Percentiles rank a stretch among this genome's conserved stretches.
These are phyloP conservation scores for Solanum appendiculatum DNA, from an alignment of 257 asterid species.

Conservation along the genomic window DNA sequence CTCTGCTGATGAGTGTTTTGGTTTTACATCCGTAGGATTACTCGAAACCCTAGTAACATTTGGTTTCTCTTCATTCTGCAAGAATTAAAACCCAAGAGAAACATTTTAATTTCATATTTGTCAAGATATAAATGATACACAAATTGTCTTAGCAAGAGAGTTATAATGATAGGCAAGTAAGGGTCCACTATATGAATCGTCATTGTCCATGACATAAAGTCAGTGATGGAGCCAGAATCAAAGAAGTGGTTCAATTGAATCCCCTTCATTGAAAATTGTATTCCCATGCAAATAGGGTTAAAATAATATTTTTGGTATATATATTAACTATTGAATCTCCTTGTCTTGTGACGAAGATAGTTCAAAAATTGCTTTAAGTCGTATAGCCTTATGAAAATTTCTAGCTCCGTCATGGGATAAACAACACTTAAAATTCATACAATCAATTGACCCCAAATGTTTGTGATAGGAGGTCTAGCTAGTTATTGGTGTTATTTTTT, in stretches of 20 bases:
- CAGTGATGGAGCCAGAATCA: neutral
- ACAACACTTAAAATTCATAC: neutral
- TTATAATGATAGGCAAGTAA: neutral
- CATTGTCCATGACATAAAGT: neutral
- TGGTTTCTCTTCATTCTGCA: conserved; percentile 21
- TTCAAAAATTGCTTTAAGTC: neutral
- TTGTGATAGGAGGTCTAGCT: neutral
- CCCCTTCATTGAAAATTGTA: neutral
- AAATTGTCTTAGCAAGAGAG: neutral
- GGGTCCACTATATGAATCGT: neutral
- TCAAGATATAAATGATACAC: neutral
- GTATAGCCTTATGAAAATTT: neutral
- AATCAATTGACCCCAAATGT: neutral
- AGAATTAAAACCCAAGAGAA: no score
- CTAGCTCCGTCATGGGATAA: neutral
- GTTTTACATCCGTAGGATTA: conserved; percentile 2
- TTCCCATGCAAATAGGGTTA: neutral
- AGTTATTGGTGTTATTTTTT: no score
- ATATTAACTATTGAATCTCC: neutral
- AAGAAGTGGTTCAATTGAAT: neutral
- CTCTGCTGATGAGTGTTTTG: neutral
- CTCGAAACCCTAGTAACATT: conserved; percentile 25
- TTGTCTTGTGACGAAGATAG: neutral
- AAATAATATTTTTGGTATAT: neutral
- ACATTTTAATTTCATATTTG: neutral